Evolutionary conservation across 768 basidiomycete species (phyloP), one percentile per base, ranked within the genome.

Genomic region (Gloeophyllum trabeum): DNA sequence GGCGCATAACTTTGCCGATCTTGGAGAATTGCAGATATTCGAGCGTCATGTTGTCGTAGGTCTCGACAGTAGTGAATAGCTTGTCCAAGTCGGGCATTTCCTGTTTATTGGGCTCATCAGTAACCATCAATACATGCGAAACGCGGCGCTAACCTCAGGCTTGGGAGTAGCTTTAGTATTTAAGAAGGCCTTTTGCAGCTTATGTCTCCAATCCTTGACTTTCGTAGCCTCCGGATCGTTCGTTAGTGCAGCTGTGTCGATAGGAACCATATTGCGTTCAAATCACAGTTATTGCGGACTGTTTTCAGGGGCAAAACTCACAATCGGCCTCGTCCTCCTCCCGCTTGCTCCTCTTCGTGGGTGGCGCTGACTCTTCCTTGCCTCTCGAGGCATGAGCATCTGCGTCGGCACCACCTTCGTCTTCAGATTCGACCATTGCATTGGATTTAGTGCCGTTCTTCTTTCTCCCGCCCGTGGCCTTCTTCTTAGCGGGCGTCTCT

Each of bases 201-300:
- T 84, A 59, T 94, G 90, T 50, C 93, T 71, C 91, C 92, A 94
- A 44, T 87, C 84, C 54, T 85, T 80, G 51, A 93, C 89, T 58
- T 81, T 80, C 42, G 65, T 53, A 19, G 78, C 82, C 46, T 83
- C 81, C 1, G 70, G 70, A 57, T 84, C 79, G 39, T 58, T 63
- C 32, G 64, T 60, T 42, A 78, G 48, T 40, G 66, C 66, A 43
- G 66, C 69, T 69, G 40, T 36, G 34, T 37, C 12, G 19, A 45
- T 30, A 14, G n/a, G n/a, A n/a, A n/a, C n/a, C n/a, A n/a, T n/a
- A n/a, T n/a, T n/a, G n/a, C n/a, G n/a, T n/a, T n/a, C n/a, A n/a
- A n/a, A n/a, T n/a, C n/a, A n/a, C n/a, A n/a, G n/a, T n/a, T n/a
- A n/a, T n/a, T n/a, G n/a, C n/a, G n/a, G n/a, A n/a, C n/a, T n/a